phyloP scores from a whole-genome alignment of 805 yeast species.

The Barnettozyma californica region DNA sequence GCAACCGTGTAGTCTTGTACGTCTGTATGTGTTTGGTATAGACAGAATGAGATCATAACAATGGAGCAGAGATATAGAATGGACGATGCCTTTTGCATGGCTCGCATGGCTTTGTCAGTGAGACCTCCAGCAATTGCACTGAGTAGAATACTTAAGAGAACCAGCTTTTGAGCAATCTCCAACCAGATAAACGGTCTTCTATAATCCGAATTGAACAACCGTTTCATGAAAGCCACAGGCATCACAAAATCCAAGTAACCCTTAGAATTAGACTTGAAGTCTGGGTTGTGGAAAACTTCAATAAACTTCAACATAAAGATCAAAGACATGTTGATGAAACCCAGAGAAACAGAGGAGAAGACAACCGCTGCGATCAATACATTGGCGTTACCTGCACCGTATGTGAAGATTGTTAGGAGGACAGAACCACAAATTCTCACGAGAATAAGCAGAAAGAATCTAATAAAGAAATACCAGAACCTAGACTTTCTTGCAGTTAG shows the following conservation, averaged over 20 bases:
- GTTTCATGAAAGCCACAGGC: neutral
- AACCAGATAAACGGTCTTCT: neutral
- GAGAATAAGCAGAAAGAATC: neutral
- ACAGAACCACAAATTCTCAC: constrained; percentile 2
- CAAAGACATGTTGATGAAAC: constrained; percentile 5
- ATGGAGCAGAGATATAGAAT: neutral
- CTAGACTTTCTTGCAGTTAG: neutral
- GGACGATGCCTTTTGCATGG: constrained; percentile 1
- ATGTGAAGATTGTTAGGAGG: neutral
- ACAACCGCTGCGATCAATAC: constrained; percentile 1
- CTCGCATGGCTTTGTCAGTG: neutral
- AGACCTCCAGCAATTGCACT: constrained; percentile 2
- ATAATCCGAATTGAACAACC: neutral
- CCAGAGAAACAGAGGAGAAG: constrained; percentile 2
- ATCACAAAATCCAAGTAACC: neutral
- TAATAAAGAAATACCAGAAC: constrained; percentile 3
- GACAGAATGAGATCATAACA: neutral
- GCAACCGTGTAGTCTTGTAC: neutral
- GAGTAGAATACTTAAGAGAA: neutral
- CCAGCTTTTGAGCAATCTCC: constrained; percentile 3
- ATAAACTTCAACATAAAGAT: constrained; percentile 1
- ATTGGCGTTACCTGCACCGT: neutral
- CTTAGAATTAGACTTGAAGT: neutral
- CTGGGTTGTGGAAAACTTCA: constrained; percentile 6
- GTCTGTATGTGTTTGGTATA: neutral